Evolutionary conservation across 2,329 filamentous ascomycete species (phyloP).

Genomic region (Colletotrichum endophyticum): DNA sequence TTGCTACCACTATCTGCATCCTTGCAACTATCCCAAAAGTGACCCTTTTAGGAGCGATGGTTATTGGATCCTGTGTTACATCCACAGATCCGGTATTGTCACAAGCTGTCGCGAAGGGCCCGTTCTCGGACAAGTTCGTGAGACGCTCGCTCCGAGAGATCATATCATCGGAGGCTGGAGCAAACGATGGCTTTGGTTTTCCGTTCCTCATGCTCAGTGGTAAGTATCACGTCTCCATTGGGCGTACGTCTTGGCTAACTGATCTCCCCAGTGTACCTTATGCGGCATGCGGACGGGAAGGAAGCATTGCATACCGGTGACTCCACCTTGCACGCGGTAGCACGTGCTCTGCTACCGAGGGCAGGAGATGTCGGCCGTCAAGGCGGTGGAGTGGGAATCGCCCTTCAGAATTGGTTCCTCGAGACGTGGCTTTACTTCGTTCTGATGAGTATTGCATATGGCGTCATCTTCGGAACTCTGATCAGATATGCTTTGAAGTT

Average conservation of each 20-base stretch:
- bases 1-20: conserved; percentile 61
- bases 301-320: conserved; percentile 3
- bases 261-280: conserved; percentile 51
- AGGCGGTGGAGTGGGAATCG: conserved; percentile 55
- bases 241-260: not conserved
- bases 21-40: conserved; percentile 59
- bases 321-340: not conserved
- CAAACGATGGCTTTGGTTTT: conserved; percentile 68
- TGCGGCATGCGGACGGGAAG: conserved; percentile 54
- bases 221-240: not conserved
- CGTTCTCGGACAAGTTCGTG: conserved; percentile 67
- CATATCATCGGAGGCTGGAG: conserved; percentile 66
- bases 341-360: conserved; percentile 8
- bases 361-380: conserved; percentile 50
- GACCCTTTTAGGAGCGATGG: conserved; percentile 56
- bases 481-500: conserved; percentile 52
- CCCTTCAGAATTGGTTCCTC: conserved; percentile 61
- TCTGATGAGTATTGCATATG: conserved; percentile 56
- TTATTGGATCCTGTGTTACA: conserved; percentile 65
- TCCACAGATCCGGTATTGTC: conserved; percentile 68
- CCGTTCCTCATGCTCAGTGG: conserved; percentile 62
- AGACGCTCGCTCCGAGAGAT: conserved; percentile 62
- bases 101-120: conserved; percentile 66
- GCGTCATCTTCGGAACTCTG: conserved; percentile 52
- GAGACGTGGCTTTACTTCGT: conserved; percentile 67